Conservation (phyloP, 1,139 yeast species). For the Taphrina confusa region DNA sequence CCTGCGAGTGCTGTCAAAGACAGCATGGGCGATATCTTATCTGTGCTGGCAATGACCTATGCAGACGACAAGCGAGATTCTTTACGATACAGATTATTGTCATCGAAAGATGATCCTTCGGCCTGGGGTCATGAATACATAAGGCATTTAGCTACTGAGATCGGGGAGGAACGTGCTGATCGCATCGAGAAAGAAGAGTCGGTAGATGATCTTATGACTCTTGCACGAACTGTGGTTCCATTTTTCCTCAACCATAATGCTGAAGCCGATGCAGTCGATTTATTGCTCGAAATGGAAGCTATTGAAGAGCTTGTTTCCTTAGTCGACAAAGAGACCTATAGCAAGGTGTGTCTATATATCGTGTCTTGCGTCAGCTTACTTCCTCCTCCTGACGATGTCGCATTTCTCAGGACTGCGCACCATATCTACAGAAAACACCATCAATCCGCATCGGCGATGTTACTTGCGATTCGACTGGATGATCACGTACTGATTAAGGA, state of each 20-base stretch:
- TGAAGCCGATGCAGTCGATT: conserved; percentile 97
- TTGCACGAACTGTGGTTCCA: conserved; percentile 80
- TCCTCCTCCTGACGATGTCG: conserved; percentile 90
- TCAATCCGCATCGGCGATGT: conserved; percentile 84
- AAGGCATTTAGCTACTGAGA: conserved; percentile 91
- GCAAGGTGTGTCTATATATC: conserved; percentile 90
- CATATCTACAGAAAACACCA: conserved; percentile 77
- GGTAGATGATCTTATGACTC: conserved; percentile 55
- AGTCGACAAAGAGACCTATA: conserved; percentile 81
- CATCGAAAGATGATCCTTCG: conserved; percentile 60
- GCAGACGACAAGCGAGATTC: conserved; percentile 81
- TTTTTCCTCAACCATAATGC: conserved; percentile 92
- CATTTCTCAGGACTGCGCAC: conserved; percentile 88
- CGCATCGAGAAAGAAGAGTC: conserved; percentile 51
- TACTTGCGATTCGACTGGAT: conserved; percentile 85
- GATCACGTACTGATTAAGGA: conserved; percentile 73
- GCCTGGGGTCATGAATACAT: conserved; percentile 99
- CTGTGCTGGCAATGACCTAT: conserved; percentile 94
- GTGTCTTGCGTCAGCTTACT: conserved; percentile 85
- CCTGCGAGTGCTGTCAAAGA: conserved; percentile 43
- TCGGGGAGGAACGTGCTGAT: conserved; percentile 80
- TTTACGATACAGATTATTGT: conserved; percentile 72
- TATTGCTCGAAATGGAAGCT: conserved; percentile 82
- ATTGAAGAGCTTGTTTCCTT: conserved; percentile 78
- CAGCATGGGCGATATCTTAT: conserved; percentile 74